Evolutionary conservation across 2,329 filamentous ascomycete species (phyloP).

Genomic region (Gaeumannomyces tritici): DNA sequence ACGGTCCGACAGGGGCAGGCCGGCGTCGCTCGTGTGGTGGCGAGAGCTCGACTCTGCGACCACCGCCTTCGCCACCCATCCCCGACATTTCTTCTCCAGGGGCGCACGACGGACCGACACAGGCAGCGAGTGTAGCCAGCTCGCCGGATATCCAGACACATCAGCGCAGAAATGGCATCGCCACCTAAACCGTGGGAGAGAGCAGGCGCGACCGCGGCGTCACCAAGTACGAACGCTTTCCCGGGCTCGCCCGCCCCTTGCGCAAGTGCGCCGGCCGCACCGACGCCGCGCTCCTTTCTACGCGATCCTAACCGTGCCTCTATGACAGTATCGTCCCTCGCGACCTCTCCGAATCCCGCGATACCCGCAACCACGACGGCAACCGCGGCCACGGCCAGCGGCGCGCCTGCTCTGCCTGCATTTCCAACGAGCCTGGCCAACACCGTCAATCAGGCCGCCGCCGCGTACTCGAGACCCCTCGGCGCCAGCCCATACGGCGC

Average conservation of each 20-base stretch:
- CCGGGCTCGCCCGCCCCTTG: too few relatives aligned
- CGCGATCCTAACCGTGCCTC: not conserved
- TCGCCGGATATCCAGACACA: not conserved
- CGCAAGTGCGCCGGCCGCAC: constrained; percentile 1
- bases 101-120: not conserved
- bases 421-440: constrained; percentile 69
- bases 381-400: constrained; percentile 29
- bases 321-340: constrained; percentile 2
- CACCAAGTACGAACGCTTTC: not conserved
- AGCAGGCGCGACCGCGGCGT: constrained; percentile 44
- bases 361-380: constrained; percentile 30
- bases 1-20: not conserved
- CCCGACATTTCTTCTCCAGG: not conserved
- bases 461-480: constrained; percentile 57
- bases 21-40: not conserved
- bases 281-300: not conserved
- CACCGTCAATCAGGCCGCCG: constrained; percentile 79
- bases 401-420: constrained; percentile 65
- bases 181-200: constrained; percentile 98
- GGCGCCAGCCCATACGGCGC: constrained; percentile 21
- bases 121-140: not conserved
- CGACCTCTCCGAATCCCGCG: constrained; percentile 20
- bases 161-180: constrained; percentile 47
- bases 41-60: not conserved
- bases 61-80: not conserved